A percentile compares a stretch with the other conserved stretches of the same genome.
These are phyloP conservation scores for Basipetospora chlamydospora DNA, from an alignment of 2,329 filamentous ascomycete genomes.

Conservation along the genomic window DNA sequence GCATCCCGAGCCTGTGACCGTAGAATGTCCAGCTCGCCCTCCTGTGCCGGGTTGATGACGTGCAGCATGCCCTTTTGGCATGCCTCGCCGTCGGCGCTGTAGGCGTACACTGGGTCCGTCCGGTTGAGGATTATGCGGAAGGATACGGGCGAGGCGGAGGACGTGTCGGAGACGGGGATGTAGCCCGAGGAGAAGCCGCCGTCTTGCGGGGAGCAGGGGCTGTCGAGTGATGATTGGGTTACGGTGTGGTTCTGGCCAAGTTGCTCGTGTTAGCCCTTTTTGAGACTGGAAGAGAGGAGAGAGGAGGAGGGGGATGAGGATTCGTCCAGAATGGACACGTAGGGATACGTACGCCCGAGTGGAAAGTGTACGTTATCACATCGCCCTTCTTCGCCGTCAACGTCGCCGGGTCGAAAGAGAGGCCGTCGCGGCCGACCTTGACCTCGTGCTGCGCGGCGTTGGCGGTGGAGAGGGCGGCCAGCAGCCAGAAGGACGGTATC, in stretches of 20 bases:
- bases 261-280: not conserved
- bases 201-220: conserved; percentile 21
- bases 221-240: conserved; percentile 23
- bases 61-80: conserved; percentile 29
- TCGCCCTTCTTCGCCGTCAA: conserved; percentile 21
- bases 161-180: too few relatives aligned
- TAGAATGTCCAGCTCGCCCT: too few relatives aligned
- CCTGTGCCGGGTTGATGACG: conserved; percentile 22
- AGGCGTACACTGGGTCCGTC: conserved; percentile 32
- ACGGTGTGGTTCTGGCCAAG: conserved; percentile 23
- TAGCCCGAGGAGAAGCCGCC: conserved; percentile 27
- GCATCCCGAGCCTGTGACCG: too few relatives aligned
- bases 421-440: conserved; percentile 20
- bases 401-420: conserved; percentile 22
- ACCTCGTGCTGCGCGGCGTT: conserved; percentile 18
- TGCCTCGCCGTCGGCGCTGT: conserved; percentile 29
- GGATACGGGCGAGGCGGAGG: conserved; percentile 16
- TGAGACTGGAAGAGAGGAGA: not conserved
- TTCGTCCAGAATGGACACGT: not conserved
- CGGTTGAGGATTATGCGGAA: conserved; percentile 31
- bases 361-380: conserved; percentile 25
- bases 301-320: not conserved
- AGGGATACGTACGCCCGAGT: conserved; percentile 17
- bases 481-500: not conserved
- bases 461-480: conserved; percentile 5